Base-by-base conservation (phyloP, 805 yeast genomes). In the Metschnikowia bowlesiae region DNA sequence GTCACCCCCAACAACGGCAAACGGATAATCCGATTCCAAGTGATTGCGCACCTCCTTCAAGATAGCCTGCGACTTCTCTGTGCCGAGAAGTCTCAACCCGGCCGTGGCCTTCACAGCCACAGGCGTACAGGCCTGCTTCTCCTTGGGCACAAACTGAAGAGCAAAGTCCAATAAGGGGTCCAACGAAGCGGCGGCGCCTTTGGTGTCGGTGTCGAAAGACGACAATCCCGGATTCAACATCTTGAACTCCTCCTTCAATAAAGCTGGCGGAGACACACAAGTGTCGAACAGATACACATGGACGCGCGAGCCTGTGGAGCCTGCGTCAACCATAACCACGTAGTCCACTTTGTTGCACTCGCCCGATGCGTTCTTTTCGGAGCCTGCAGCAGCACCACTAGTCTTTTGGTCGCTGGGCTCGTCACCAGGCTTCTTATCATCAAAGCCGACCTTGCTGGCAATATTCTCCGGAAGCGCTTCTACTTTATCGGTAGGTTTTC, bases 21-120 rank as follows among this genome's bases (percentile, higher is more conserved):
- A 94, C 49, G 99, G 99, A 67, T 83, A 94, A 56, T 89, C 84
- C 1, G 72, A 68, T 64, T 87, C 89, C 55, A 94, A 74, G 63
- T 89, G 94, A 9, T 66, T 62, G 65, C 87, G 79, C 22, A 95
- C 97, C 53, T 89, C 88, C 6, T 71, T 74, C 60, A 94, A 76
- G 50, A 94, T 94, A 41, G 79, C 81, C 28, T 68, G 68, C 4
- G 96, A 78, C 66, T 86, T 86, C 45, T 77, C 85, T 46, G 80
- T 81, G 50, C 99, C 98, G 47, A 91, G 74, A 55, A 86, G 66
- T 69, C 99, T 82, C 63, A 94, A 79, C 37, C 99, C 99, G 30
- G 99, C 99, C 44, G 99, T 94, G 48, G 99, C 99, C 73, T 91
- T 92, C 41, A 94, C 96, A 1, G 97, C 95, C 43, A 94, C 80